Evolutionary conservation across 257 asterid genomes (phyloP).

Genomic region (Lantana camara): DNA sequence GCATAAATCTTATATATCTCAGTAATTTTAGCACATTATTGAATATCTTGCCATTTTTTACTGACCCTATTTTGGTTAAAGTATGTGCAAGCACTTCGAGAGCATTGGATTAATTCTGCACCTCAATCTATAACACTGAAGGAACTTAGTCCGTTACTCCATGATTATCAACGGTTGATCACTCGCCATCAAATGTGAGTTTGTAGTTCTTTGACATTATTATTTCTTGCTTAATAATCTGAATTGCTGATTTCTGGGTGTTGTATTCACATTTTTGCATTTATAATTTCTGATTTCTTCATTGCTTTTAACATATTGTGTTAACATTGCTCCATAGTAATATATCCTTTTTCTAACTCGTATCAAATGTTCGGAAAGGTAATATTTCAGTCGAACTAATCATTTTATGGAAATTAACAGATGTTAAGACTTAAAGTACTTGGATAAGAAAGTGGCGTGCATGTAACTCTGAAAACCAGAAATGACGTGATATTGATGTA

Average conservation of each 20-base stretch:
- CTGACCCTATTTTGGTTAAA: constrained; percentile 31
- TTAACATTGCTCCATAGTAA: neutral
- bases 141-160: constrained; percentile 86
- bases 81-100: constrained; percentile 81
- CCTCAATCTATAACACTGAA: constrained; percentile 65
- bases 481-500: neutral
- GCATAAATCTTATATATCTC: constrained; percentile 12
- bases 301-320: constrained; percentile 3
- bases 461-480: neutral
- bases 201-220: constrained; percentile 19
- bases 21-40: constrained; percentile 2
- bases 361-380: neutral
- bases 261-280: neutral
- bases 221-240: neutral
- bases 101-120: constrained; percentile 70
- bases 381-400: neutral
- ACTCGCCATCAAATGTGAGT: constrained; percentile 72
- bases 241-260: constrained; percentile 1
- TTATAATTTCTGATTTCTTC: neutral
- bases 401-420: neutral
- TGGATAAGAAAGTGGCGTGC: neutral
- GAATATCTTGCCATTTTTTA: constrained; percentile 25
- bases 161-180: constrained; percentile 75
- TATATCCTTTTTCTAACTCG: constrained; percentile 11
- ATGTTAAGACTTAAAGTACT: neutral